Base-by-base conservation (phyloP, 2,329 filamentous ascomycete species). In the Metarhizium robertsii region DNA sequence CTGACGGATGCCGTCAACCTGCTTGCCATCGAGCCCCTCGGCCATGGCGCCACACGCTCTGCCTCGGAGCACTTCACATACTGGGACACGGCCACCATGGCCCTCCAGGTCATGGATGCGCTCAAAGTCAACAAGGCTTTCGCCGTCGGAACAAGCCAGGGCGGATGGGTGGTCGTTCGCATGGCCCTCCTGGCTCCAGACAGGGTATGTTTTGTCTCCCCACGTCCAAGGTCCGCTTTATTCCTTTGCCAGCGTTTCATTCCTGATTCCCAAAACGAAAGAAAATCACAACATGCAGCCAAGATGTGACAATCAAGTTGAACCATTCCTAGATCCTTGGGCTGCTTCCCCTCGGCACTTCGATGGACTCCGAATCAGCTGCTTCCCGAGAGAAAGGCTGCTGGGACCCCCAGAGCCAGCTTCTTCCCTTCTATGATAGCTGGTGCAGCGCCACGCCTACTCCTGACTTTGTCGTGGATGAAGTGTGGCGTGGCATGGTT, bases 31-130 rank as follows among this genome's bases (percentile, higher is more conserved):
- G 78, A 80, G 65, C 77, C 75, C 1, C 71, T 81, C 0, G 78
- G 78, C 55, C 78, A 81, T 60, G 78, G 78, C 58, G 66, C 72
- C 16, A 79, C 77, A 1, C 67, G 64, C 55, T 69, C 63, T 55
- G 54, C 64, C n/a, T 61, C 63, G 0, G 75, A 79, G 61, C 74
- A 78, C 57, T 81, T 78, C 61, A 80, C 76, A 2, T 80, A 79
- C 67, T 81, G 79, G 79, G 79, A 81, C 63, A 68, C 77, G 3
- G 78, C 78, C 48, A 66, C 72, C 57, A 75, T 84, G 75, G 74
- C 75, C 11, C 66, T 81, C 8, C 79, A 84, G 66, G 78, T 80
- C 1, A 70, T 84, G 71, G 75, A 81, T 43, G 71, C 71, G 5
- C 69, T 81, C 3, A 70, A 71, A 2, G 69, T 80, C 30, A 53